These are phyloP conservation scores for Diaporthe aspalathi DNA, from an alignment of 2,329 filamentous ascomycete genomes.

Conservation along the genomic window DNA sequence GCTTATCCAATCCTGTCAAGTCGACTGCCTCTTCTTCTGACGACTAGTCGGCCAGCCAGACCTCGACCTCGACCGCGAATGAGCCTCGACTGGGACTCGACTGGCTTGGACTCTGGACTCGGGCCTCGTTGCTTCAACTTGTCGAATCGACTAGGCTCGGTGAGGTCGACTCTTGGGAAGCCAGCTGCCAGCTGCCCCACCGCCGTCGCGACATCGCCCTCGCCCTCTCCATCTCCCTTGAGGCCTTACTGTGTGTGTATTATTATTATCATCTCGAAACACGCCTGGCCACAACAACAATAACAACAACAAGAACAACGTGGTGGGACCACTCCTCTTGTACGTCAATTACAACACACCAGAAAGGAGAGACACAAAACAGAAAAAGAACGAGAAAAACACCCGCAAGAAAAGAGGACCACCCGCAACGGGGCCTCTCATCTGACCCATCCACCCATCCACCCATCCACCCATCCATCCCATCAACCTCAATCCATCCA, in stretches of 20 bases:
- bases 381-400: neutral
- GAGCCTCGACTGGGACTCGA: conserved; percentile 1
- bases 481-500: neutral
- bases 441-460: neutral
- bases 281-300: conserved; percentile 13
- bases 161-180: no score
- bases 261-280: neutral
- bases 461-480: neutral
- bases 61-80: neutral
- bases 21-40: conserved; percentile 22
- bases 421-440: neutral
- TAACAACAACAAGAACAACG: conserved; percentile 15
- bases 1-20: conserved; percentile 20
- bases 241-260: no score
- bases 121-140: neutral
- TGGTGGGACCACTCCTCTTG: conserved; percentile 23
- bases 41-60: neutral
- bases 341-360: conserved; percentile 4
- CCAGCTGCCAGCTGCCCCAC: no score
- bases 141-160: conserved; percentile 15
- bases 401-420: neutral
- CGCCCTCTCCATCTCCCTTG: neutral
- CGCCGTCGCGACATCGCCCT: conserved; percentile 13
- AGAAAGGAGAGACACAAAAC: neutral
- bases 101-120: conserved; percentile 3